phyloP scores from a whole-genome alignment of 768 basidiomycete genomes.

The Leucocoprinus birnbaumii region DNA sequence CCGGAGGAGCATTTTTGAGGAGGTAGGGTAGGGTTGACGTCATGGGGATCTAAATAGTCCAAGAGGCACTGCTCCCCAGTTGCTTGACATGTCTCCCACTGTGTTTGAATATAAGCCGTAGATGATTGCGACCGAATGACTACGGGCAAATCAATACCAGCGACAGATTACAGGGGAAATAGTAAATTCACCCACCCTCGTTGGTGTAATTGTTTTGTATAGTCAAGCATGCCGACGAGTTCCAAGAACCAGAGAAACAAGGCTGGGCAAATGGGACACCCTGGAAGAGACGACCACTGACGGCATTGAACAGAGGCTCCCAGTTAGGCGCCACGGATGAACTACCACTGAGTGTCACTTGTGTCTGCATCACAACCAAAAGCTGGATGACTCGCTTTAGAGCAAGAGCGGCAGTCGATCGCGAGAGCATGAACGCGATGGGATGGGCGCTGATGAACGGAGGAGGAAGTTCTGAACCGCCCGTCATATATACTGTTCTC shows the following conservation, averaged over 20 bases:
- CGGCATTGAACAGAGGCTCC: slow-evolving; percentile 12
- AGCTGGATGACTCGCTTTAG: neutral
- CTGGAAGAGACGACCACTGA: slow-evolving; percentile 16
- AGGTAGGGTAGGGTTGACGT: slow-evolving; percentile 20
- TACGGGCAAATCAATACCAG: neutral
- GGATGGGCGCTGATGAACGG: neutral
- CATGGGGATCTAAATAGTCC: slow-evolving; percentile 31
- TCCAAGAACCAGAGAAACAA: slow-evolving; percentile 16
- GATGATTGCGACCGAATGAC: slow-evolving; percentile 15
- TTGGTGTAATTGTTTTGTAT: slow-evolving; percentile 16
- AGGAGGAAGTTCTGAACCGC: neutral
- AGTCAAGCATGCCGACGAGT: slow-evolving; percentile 14
- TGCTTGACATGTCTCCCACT: slow-evolving; percentile 57
- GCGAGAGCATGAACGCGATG: slow-evolving; percentile 1
- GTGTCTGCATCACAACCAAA: neutral
- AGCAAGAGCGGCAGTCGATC: neutral
- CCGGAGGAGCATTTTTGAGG: slow-evolving; percentile 31
- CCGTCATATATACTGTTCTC: neutral
- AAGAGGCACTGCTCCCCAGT: slow-evolving; percentile 45
- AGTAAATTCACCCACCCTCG: slow-evolving; percentile 12
- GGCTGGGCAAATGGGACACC: slow-evolving; percentile 18
- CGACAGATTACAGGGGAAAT: neutral
- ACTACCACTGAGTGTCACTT: neutral
- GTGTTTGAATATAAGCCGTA: slow-evolving; percentile 25
- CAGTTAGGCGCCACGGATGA: slow-evolving; percentile 7